Conservation (phyloP, 2,329 filamentous ascomycete species). For the Claviceps cyperi region DNA sequence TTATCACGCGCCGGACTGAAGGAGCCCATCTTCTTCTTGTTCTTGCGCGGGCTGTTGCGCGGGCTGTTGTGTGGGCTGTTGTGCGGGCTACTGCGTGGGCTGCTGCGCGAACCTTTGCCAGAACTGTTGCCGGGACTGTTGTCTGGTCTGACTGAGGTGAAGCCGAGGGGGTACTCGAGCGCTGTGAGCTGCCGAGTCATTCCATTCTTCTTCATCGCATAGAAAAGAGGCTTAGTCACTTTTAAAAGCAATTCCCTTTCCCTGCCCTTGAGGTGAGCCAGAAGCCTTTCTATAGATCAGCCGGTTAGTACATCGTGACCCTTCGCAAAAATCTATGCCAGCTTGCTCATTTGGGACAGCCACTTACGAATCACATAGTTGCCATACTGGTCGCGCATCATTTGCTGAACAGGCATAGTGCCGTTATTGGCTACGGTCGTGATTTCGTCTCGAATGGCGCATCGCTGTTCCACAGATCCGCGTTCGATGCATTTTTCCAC, state of each 20-base stretch:
- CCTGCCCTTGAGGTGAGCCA: conserved; percentile 44
- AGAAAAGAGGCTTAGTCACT: conserved; percentile 48
- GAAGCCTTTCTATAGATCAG: conserved; percentile 54
- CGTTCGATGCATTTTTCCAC: conserved; percentile 81
- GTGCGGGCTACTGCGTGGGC: neutral
- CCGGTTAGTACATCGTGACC: conserved; percentile 12
- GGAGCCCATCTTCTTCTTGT: conserved; percentile 13
- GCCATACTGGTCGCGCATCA: conserved; percentile 84
- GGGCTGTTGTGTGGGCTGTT: neutral
- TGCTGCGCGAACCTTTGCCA: neutral
- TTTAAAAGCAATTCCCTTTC: conserved; percentile 47
- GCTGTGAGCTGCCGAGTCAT: conserved; percentile 43
- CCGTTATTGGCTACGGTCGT: conserved; percentile 47
- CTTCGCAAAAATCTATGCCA: no score
- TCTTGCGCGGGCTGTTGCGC: neutral
- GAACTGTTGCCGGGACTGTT: neutral
- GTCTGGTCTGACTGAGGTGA: conserved; percentile 8
- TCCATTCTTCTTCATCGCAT: conserved; percentile 46
- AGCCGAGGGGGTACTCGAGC: conserved; percentile 20
- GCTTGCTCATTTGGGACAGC: no score
- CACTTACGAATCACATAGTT: conserved; percentile 92
- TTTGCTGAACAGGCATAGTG: conserved; percentile 51
- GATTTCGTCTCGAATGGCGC: conserved; percentile 50
- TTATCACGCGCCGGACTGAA: conserved; percentile 30
- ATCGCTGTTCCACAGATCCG: conserved; percentile 54